Conservation (phyloP, 2,329 filamentous ascomycete species). For the Orbilia brochopaga region DNA sequence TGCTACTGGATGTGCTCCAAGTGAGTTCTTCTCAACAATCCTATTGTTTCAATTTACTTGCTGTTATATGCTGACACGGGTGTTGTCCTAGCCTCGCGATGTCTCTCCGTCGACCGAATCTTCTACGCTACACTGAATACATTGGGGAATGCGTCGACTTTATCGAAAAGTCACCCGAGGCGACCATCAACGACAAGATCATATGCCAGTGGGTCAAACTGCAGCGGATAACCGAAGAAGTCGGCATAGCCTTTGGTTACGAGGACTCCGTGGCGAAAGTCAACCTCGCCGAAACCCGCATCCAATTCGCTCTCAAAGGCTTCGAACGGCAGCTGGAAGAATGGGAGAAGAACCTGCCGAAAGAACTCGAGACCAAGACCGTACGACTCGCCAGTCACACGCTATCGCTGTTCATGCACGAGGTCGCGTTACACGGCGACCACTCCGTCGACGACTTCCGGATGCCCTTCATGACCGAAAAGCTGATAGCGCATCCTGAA, state of each 20-base stretch:
- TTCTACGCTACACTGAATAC: constrained; percentile 60
- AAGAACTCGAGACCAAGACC: constrained; percentile 55
- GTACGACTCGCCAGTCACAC: constrained; percentile 53
- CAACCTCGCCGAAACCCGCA: constrained; percentile 64
- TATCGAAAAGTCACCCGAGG: constrained; percentile 59
- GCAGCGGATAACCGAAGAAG: constrained; percentile 64
- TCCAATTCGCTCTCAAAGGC: constrained; percentile 64
- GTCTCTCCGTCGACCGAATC: constrained; percentile 60
- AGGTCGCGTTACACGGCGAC: constrained; percentile 73
- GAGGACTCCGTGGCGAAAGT: constrained; percentile 63
- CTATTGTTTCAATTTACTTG: not conserved
- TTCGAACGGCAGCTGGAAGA: constrained; percentile 64
- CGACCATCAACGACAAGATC: constrained; percentile 58
- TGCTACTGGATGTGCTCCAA: constrained; percentile 57
- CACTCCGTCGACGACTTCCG: constrained; percentile 64
- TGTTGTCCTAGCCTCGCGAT: constrained; percentile 58
- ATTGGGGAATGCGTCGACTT: constrained; percentile 61
- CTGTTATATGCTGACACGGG: not conserved
- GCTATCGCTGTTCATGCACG: constrained; percentile 75
- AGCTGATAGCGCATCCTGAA: constrained; percentile 56
- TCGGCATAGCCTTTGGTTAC: constrained; percentile 66
- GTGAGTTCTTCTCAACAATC: constrained; percentile 50
- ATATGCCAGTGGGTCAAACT: constrained; percentile 60
- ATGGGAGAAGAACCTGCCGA: constrained; percentile 60
- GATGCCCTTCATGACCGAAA: constrained; percentile 52